Percentiles rank a stretch among this genome's conserved stretches.
phyloP scores from a whole-genome alignment of 2,329 filamentous ascomycete species.

The Geosmithia putterillii region DNA sequence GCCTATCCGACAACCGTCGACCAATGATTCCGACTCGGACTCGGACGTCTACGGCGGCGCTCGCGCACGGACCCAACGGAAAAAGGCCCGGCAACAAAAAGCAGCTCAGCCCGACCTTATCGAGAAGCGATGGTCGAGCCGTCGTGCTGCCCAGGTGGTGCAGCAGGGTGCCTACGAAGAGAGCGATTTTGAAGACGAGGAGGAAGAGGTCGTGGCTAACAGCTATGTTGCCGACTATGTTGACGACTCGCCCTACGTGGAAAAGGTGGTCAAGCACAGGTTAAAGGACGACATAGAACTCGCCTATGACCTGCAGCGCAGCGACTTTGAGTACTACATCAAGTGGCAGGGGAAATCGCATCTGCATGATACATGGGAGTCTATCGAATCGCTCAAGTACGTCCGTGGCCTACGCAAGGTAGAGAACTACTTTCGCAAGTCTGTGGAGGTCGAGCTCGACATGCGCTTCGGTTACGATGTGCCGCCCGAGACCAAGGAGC shows the following conservation, averaged over 20 bases:
- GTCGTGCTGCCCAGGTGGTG: slow-evolving; percentile 68
- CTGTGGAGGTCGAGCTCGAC: slow-evolving; percentile 67
- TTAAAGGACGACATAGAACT: slow-evolving; percentile 56
- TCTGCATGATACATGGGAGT: slow-evolving; percentile 92
- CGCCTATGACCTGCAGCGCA: slow-evolving; percentile 42
- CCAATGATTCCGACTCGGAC: slow-evolving; percentile 53
- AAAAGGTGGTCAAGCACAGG: slow-evolving; percentile 80
- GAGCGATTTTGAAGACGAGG: slow-evolving; percentile 52
- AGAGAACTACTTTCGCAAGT: slow-evolving; percentile 88
- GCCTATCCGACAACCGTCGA: slow-evolving; percentile 39
- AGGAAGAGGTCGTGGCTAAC: slow-evolving; percentile 42
- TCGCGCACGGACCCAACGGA: slow-evolving; percentile 54
- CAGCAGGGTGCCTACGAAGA: slow-evolving; percentile 52
- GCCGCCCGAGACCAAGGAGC: slow-evolving; percentile 76
- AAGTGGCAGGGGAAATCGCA: slow-evolving; percentile 98
- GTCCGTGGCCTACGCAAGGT: slow-evolving; percentile 78
- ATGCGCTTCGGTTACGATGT: slow-evolving; percentile 66
- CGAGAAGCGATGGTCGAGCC: slow-evolving; percentile 85
- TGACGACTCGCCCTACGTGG: slow-evolving; percentile 75
- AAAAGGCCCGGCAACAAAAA: slow-evolving; percentile 66
- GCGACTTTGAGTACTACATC: slow-evolving; percentile 84
- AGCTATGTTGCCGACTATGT: slow-evolving; percentile 60
- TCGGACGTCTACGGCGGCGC: slow-evolving; percentile 69
- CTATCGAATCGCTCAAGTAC: slow-evolving; percentile 58
- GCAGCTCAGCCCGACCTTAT: slow-evolving; percentile 55